phyloP scores from a whole-genome alignment of 129 eudicot species.

The Dittrichia graveolens region DNA sequence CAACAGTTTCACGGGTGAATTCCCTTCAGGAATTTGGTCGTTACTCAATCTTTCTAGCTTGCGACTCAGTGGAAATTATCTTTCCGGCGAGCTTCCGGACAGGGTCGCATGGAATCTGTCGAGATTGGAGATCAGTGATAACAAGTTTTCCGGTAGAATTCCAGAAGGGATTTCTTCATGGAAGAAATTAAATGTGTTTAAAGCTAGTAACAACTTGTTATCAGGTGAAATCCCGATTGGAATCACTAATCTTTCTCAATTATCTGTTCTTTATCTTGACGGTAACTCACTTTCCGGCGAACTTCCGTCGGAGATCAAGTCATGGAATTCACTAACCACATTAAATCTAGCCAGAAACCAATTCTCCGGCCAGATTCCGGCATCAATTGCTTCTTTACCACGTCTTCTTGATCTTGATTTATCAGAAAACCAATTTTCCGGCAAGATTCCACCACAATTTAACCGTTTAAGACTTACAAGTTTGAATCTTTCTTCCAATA shows the following conservation, averaged over 20 bases:
- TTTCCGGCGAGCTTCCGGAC: slow-evolving; percentile 68
- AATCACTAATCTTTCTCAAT: slow-evolving; percentile 57
- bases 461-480: slow-evolving; percentile 53
- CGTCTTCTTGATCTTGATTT: slow-evolving; percentile 74
- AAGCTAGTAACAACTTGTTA: slow-evolving; percentile 71
- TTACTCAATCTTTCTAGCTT: slow-evolving; percentile 41
- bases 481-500: slow-evolving; percentile 75
- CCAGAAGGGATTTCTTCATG: slow-evolving; percentile 57
- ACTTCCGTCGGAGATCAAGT: slow-evolving; percentile 54
- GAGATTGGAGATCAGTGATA: slow-evolving; percentile 70
- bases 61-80: slow-evolving; percentile 51
- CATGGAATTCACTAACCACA: slow-evolving; percentile 67
- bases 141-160: slow-evolving; percentile 71
- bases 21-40: slow-evolving; percentile 69
- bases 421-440: slow-evolving; percentile 69
- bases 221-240: slow-evolving; percentile 72
- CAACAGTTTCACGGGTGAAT: slow-evolving; percentile 64
- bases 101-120: slow-evolving; percentile 63
- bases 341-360: slow-evolving; percentile 69
- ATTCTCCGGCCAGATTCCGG: slow-evolving; percentile 77
- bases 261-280: slow-evolving; percentile 59
- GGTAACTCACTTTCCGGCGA: slow-evolving; percentile 79
- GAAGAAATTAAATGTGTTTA: slow-evolving; percentile 58
- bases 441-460: slow-evolving; percentile 69
- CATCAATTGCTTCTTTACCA: slow-evolving; percentile 51